Evolutionary conservation across 192 early-diverging fungal species (phyloP).

Genomic region (Piromyces finnis): DNA sequence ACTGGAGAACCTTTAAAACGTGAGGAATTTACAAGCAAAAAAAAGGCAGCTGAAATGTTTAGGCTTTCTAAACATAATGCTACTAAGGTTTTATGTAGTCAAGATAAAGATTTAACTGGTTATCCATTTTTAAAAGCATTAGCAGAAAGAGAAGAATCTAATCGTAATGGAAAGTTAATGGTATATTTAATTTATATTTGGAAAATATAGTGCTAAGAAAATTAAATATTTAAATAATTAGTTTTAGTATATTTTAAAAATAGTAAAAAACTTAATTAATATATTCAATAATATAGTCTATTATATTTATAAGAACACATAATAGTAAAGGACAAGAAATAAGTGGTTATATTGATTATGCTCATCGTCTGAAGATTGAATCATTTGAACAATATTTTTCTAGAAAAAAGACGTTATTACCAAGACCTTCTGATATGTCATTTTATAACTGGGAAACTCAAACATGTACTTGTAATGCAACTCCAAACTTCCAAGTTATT

Average conservation of each 20-base stretch:
- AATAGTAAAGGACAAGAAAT: slow-evolving; percentile 38
- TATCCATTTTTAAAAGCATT: slow-evolving; percentile 34
- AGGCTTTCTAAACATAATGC: slow-evolving; percentile 33
- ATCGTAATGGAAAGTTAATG: slow-evolving; percentile 38
- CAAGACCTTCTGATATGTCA: slow-evolving; percentile 32
- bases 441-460: slow-evolving; percentile 56
- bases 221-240: no score
- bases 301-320: slow-evolving; percentile 33
- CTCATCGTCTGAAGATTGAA: slow-evolving; percentile 38
- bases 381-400: slow-evolving; percentile 42
- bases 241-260: no score
- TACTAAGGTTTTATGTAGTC: slow-evolving; percentile 28
- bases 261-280: no score
- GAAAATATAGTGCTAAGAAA: no score
- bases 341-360: slow-evolving; percentile 43
- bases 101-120: slow-evolving; percentile 25
- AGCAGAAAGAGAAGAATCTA: slow-evolving; percentile 43
- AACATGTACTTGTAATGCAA: slow-evolving; percentile 37
- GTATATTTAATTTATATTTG: no score
- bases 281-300: slow-evolving; percentile 1
- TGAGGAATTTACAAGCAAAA: slow-evolving; percentile 40
- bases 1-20: slow-evolving; percentile 41
- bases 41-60: slow-evolving; percentile 44
- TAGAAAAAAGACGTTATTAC: slow-evolving; percentile 15
- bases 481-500: slow-evolving; percentile 48